Percentiles rank a stretch among this genome's conserved stretches.
Evolutionary conservation across 2,329 filamentous ascomycete species (phyloP).

Genomic region (Dichotomopilus funicola): DNA sequence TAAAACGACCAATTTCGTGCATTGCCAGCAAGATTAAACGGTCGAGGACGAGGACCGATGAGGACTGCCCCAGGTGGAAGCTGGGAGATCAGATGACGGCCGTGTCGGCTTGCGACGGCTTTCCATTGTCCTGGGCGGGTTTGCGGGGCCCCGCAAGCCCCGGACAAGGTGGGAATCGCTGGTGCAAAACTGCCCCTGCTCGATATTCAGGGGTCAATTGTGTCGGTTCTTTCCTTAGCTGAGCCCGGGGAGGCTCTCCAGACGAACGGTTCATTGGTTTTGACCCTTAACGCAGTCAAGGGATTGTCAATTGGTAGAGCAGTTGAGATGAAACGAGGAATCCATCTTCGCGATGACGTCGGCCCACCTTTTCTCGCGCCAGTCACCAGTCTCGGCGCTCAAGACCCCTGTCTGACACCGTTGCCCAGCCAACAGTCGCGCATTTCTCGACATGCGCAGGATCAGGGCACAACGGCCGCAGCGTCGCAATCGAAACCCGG

Average conservation of each 20-base stretch:
- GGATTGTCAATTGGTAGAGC: no score
- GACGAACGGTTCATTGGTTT: not conserved
- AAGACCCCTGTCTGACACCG: slow-evolving; percentile 5
- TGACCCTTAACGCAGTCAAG: no score
- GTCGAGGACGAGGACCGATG: not conserved
- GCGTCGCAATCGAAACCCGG: slow-evolving; percentile 3
- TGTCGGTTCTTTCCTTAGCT: no score
- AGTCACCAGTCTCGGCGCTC: not conserved
- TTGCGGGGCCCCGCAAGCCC: slow-evolving; percentile 11
- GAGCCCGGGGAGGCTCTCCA: not conserved
- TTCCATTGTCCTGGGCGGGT: slow-evolving; percentile 9
- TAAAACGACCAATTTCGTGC: not conserved
- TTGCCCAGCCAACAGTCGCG: slow-evolving; percentile 23
- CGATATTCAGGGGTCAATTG: no score
- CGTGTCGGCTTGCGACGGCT: slow-evolving; percentile 25
- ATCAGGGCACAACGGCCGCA: slow-evolving; percentile 3
- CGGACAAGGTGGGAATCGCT: not conserved
- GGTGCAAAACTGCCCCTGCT: no score
- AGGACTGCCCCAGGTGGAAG: not conserved
- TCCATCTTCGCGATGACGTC: slow-evolving; percentile 4
- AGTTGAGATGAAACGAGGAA: no score
- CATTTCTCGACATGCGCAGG: slow-evolving; percentile 12
- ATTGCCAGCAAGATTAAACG: slow-evolving; percentile 4
- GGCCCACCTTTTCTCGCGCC: not conserved
- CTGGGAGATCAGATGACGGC: slow-evolving; percentile 7